Conservation (phyloP, 495 filamentous ascomycete species). For the Pyrenula aspistea region DNA sequence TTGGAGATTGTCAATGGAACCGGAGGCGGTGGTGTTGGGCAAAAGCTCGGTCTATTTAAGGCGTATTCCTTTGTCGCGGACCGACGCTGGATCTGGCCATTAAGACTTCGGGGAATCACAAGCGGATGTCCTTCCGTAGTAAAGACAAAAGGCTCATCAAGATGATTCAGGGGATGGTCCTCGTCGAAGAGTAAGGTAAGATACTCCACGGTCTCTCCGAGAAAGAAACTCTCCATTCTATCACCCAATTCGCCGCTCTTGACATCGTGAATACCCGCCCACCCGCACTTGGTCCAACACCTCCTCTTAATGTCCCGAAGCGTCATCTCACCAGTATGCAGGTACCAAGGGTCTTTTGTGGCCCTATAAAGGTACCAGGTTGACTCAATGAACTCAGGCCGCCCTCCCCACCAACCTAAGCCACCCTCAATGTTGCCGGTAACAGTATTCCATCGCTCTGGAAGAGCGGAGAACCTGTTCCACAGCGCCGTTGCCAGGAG, state of each 20-base stretch:
- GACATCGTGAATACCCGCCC: slow-evolving; percentile 92
- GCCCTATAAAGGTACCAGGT: slow-evolving; percentile 88
- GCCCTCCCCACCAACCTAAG: slow-evolving; percentile 85
- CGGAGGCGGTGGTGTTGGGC: slow-evolving; percentile 44
- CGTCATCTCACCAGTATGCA: slow-evolving; percentile 92
- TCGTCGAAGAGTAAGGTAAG: slow-evolving; percentile 80
- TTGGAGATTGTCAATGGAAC: slow-evolving; percentile 60
- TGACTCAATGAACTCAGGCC: slow-evolving; percentile 92
- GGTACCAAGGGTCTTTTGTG: slow-evolving; percentile 92
- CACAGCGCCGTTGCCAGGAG: slow-evolving; percentile 84
- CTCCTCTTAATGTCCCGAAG: slow-evolving; percentile 76
- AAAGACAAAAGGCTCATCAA: slow-evolving; percentile 84
- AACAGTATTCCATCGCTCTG: slow-evolving; percentile 83
- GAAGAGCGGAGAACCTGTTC: slow-evolving; percentile 84
- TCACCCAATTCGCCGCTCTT: slow-evolving; percentile 79
- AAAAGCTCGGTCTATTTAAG: slow-evolving; percentile 23
- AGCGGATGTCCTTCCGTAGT: slow-evolving; percentile 93
- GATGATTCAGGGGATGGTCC: slow-evolving; percentile 72
- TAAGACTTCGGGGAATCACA: slow-evolving; percentile 53
- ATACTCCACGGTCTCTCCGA: slow-evolving; percentile 94
- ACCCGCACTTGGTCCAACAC: slow-evolving; percentile 90
- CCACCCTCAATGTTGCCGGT: slow-evolving; percentile 79
- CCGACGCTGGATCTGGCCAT: not conserved
- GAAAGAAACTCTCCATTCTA: slow-evolving; percentile 98
- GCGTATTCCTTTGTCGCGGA: not conserved